Percentiles rank a stretch among this genome's conserved stretches.
phyloP scores from a whole-genome alignment of 495 filamentous ascomycete genomes.

The Xylaria cubensis region DNA sequence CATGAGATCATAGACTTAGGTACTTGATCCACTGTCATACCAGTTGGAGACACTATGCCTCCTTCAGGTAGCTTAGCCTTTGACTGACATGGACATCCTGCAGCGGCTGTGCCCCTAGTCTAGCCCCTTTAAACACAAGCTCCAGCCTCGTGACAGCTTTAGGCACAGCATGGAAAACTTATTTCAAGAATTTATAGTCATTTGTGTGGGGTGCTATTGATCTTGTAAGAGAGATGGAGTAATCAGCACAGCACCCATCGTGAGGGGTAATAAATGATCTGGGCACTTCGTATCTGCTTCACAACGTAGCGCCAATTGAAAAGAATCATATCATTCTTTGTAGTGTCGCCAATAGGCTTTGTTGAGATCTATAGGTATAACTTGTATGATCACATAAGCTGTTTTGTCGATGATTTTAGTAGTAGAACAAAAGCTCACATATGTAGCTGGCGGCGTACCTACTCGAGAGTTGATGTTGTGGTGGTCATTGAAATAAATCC shows the following conservation, averaged over 20 bases:
- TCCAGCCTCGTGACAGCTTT: background rate
- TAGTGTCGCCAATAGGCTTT: background rate
- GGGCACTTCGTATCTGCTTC: too few species aligned
- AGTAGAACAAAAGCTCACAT: background rate
- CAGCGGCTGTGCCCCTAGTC: background rate
- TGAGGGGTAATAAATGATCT: too few species aligned
- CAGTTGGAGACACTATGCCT: background rate
- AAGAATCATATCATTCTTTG: too few species aligned
- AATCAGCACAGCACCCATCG: too few species aligned
- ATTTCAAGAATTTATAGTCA: background rate
- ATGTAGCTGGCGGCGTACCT: background rate
- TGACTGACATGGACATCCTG: background rate
- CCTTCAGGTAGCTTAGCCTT: background rate
- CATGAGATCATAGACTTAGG: constrained; percentile 21
- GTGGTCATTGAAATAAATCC: background rate
- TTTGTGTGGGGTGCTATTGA: too few species aligned
- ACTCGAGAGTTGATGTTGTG: background rate
- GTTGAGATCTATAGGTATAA: background rate
- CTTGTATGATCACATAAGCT: background rate
- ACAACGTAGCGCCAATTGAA: background rate
- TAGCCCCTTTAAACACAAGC: background rate
- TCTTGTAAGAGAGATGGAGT: too few species aligned
- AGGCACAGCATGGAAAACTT: background rate
- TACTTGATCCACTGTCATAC: background rate
- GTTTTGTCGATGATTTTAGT: background rate